Evolutionary conservation across 495 filamentous ascomycete genomes (phyloP), one percentile per base, ranked within the genome.

Genomic region (Neurospora sp.): DNA sequence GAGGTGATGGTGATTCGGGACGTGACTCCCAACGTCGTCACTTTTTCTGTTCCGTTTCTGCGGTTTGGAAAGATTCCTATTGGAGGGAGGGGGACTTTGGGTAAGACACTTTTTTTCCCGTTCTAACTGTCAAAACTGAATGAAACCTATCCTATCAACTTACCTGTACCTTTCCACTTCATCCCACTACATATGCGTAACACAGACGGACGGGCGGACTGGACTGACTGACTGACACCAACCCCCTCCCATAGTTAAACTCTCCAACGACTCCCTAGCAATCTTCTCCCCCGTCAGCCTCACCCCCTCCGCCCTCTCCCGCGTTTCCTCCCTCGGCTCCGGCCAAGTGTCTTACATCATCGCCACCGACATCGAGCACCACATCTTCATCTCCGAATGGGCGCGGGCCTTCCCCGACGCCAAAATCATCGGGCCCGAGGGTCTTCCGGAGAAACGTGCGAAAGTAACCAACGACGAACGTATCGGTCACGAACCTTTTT

Each of bases 361-460:
- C 12, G 94, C 95, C 5, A 87, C 90, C 23, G 96, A 98, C 79
- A 88, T 94, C 23, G 92, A 97, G 82, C 96, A 98, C 82, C 95
- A 99, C 86, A 92, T 98, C 79, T 94, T 93, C 83, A 78, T 98
- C 20, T 90, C 91, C 1, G 83, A 91, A 14, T 99, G 96, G 96
- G 89, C 92, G 73, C 82, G 86, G 20, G 93, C 88, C 6, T 99
- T 87, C 80, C 94, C 94, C 0, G 75, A 86, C 27, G 94, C 96
- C 9, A 88, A 89, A 72, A 86, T 99, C 48, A 87, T 98, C 76
- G 94, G 90, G 0, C 92, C 93, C 6, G 92, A 96, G 77, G 94
- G 94, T 0, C 87, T 99, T 4, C 89, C 88, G 66, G 94, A 95
- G 84, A 96, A 97, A 83, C 90, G 95, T 5, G 87, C 89, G 66